phyloP scores from a whole-genome alignment of 2,329 filamentous ascomycete species.

The Cladosporium cucumerinum region DNA sequence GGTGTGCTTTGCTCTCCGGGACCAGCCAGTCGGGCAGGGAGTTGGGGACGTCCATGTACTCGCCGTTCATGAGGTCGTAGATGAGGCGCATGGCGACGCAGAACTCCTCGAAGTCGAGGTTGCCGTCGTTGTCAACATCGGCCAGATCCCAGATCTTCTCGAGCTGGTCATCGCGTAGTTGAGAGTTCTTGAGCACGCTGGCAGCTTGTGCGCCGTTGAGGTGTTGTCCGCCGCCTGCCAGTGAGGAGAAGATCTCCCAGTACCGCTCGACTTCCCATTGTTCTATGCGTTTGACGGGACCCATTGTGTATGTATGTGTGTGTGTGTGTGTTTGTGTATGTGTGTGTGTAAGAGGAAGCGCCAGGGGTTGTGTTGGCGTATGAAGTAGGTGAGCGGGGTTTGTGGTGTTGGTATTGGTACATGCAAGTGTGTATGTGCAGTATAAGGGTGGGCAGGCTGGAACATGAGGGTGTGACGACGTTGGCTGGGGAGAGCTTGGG shows the following conservation, averaged over 20 bases:
- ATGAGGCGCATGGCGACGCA: slow-evolving; percentile 98
- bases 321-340: not conserved
- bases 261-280: slow-evolving; percentile 74
- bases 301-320: slow-evolving; percentile 23
- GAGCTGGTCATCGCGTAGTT: slow-evolving; percentile 76
- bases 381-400: not conserved
- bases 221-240: slow-evolving; percentile 61
- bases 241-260: slow-evolving; percentile 74
- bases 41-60: slow-evolving; percentile 83
- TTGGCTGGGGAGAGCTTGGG: slow-evolving; percentile 6
- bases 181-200: slow-evolving; percentile 69
- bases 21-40: slow-evolving; percentile 93
- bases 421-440: not conserved
- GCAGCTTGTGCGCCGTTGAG: slow-evolving; percentile 68
- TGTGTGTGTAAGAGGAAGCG: not conserved
- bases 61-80: slow-evolving; percentile 94
- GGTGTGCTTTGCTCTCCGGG: slow-evolving; percentile 87
- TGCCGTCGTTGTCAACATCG: slow-evolving; percentile 95
- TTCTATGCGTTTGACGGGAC: slow-evolving; percentile 56
- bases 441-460: slow-evolving; percentile 2
- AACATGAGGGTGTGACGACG: slow-evolving; percentile 10
- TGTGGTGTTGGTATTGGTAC: not conserved
- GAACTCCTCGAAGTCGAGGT: slow-evolving; percentile 98
- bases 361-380: not conserved
- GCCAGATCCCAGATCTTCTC: slow-evolving; percentile 96